Percentiles rank a stretch among this genome's conserved stretches.
Evolutionary conservation across 805 yeast genomes (phyloP).

Genomic region (Saccharomycopsis malanga): DNA sequence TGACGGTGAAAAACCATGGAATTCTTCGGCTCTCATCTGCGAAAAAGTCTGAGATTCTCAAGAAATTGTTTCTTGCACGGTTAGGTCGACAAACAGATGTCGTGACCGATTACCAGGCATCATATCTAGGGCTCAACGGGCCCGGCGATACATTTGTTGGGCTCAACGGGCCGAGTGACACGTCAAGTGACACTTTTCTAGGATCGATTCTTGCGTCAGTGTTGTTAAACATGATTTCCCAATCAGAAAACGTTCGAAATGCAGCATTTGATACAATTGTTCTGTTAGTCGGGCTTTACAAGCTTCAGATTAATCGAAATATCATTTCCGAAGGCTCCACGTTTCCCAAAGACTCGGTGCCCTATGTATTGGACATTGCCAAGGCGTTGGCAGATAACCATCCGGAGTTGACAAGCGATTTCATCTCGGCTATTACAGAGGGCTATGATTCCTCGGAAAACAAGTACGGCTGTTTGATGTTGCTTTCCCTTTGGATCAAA

Average conservation of each 20-base stretch:
- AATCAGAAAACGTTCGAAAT: conserved; percentile 27
- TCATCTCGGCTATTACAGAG: conserved; percentile 38
- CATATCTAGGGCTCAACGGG: neutral
- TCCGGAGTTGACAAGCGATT: conserved; percentile 46
- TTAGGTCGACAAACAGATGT: neutral
- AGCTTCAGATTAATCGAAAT: conserved; percentile 39
- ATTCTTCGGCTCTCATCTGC: conserved; percentile 9
- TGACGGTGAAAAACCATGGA: conserved; percentile 13
- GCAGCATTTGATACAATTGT: conserved; percentile 14
- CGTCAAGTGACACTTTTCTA: conserved; percentile 13
- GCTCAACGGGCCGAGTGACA: neutral
- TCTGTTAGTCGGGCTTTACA: conserved; percentile 35
- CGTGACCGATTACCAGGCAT: neutral
- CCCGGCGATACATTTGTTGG: neutral
- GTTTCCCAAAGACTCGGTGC: conserved; percentile 49
- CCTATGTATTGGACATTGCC: conserved; percentile 45
- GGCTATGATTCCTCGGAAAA: conserved; percentile 36
- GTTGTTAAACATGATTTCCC: conserved; percentile 19
- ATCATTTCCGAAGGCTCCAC: conserved; percentile 43
- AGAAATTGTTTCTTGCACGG: conserved; percentile 16
- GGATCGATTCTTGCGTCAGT: conserved; percentile 18
- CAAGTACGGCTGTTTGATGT: conserved; percentile 17
- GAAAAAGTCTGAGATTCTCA: conserved; percentile 12
- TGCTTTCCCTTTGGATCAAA: conserved; percentile 41
- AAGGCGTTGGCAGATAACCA: conserved; percentile 38